A percentile compares a stretch with the other conserved stretches of the same genome.
phyloP scores from a whole-genome alignment of 1,139 yeast species.

The Taphrina sp. region DNA sequence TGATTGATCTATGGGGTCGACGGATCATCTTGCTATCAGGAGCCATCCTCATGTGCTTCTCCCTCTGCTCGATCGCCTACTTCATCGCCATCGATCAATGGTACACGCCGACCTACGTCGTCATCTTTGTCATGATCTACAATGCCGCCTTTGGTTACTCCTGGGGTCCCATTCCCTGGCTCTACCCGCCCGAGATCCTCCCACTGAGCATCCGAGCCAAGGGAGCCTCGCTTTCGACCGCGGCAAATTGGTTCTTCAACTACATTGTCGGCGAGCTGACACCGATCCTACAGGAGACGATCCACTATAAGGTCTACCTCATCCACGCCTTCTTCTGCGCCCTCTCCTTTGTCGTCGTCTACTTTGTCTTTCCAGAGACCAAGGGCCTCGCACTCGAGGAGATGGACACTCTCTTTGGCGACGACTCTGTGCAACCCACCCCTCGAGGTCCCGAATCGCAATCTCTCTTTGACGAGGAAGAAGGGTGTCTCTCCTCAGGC shows the following conservation, averaged over 20 bases:
- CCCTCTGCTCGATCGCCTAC: slow-evolving; percentile 64
- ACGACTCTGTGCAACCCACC: slow-evolving; percentile 45
- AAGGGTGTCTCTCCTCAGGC: neutral
- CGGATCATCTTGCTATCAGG: slow-evolving; percentile 77
- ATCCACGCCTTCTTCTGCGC: slow-evolving; percentile 77
- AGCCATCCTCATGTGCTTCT: slow-evolving; percentile 71
- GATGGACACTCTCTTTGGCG: slow-evolving; percentile 80
- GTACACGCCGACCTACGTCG: slow-evolving; percentile 70
- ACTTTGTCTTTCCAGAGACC: slow-evolving; percentile 77
- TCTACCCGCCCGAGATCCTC: slow-evolving; percentile 81
- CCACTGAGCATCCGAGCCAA: slow-evolving; percentile 87
- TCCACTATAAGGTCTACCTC: slow-evolving; percentile 76
- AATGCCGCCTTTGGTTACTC: slow-evolving; percentile 51
- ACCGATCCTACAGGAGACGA: slow-evolving; percentile 73
- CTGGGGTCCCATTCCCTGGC: slow-evolving; percentile 48
- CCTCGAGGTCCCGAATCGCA: slow-evolving; percentile 35
- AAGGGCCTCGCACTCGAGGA: slow-evolving; percentile 86
- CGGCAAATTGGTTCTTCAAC: slow-evolving; percentile 93
- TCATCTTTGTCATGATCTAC: slow-evolving; percentile 68
- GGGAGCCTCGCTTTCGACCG: slow-evolving; percentile 88
- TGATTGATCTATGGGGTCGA: slow-evolving; percentile 89
- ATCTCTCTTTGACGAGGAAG: slow-evolving; percentile 16
- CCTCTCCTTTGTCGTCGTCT: slow-evolving; percentile 67
- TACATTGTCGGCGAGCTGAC: slow-evolving; percentile 89
- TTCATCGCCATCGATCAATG: slow-evolving; percentile 60